phyloP scores from a whole-genome alignment of 2,329 filamentous ascomycete species.

The Didymella pomorum region DNA sequence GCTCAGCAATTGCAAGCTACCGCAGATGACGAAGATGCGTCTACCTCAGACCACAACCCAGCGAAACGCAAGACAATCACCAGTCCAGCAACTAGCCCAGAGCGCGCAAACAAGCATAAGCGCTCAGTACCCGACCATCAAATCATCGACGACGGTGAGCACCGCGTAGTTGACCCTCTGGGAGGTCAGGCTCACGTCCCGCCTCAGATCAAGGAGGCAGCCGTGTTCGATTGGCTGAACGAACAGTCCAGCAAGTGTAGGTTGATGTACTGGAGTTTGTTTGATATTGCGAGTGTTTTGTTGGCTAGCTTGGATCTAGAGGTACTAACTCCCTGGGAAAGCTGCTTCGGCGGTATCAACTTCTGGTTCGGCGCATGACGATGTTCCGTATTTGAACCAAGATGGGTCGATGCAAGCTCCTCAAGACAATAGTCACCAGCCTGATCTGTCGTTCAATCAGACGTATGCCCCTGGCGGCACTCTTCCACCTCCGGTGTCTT shows the following conservation, averaged over 20 bases:
- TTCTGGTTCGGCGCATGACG: not conserved
- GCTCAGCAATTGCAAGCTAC: not conserved
- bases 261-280: slow-evolving; percentile 3
- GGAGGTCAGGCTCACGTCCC: slow-evolving; percentile 5
- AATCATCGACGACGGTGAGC: slow-evolving; percentile 1
- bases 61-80: slow-evolving; percentile 3
- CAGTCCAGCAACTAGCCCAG: not conserved
- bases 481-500: not conserved
- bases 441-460: not conserved
- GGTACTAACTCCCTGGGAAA: not conserved
- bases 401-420: not conserved
- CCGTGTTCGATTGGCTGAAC: slow-evolving; percentile 8
- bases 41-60: not conserved
- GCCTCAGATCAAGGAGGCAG: not conserved
- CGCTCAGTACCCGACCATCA: not conserved
- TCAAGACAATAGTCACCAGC: not conserved
- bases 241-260: slow-evolving; percentile 5
- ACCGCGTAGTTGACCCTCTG: slow-evolving; percentile 1
- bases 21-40: not conserved
- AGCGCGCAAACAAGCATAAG: slow-evolving; percentile 1
- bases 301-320: not conserved
- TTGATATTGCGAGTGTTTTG: not conserved
- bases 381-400: not conserved
- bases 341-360: not conserved
- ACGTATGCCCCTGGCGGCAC: not conserved